Conservation (phyloP, 441 rosid species). For the Flueggea neowawraea region DNA sequence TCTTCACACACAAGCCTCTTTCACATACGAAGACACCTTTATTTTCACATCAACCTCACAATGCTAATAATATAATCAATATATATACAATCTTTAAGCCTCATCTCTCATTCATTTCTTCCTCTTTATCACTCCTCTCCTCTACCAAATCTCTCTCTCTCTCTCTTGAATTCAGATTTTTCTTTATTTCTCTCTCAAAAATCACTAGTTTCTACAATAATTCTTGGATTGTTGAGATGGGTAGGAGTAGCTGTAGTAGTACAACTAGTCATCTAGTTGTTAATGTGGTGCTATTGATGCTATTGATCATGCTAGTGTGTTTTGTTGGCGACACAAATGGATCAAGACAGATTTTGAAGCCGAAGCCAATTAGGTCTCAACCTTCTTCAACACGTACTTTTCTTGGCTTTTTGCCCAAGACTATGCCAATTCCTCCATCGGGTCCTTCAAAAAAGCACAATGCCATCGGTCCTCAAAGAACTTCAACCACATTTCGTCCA, state of each 20-base stretch:
- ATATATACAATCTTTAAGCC: slow-evolving; percentile 7
- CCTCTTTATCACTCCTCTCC: not conserved
- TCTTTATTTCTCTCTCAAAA: not conserved
- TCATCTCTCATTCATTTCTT: not conserved
- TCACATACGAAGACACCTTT: no score
- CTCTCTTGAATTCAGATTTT: no score
- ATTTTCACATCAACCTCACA: no score
- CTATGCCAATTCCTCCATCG: slow-evolving; percentile 64
- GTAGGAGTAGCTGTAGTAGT: slow-evolving; percentile 10
- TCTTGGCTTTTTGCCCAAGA: slow-evolving; percentile 55
- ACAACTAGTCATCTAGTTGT: slow-evolving; percentile 7
- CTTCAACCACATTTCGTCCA: slow-evolving; percentile 26
- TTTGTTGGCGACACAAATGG: slow-evolving; percentile 9
- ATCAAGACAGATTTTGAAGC: slow-evolving; percentile 20
- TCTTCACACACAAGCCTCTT: no score
- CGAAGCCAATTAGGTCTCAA: no score
- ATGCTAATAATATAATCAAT: not conserved
- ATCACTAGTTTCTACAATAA: not conserved
- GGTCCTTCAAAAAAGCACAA: slow-evolving; percentile 79
- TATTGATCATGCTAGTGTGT: slow-evolving; percentile 10
- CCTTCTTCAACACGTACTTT: slow-evolving; percentile 25
- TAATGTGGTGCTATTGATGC: slow-evolving; percentile 7
- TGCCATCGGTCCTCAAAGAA: slow-evolving; percentile 37
- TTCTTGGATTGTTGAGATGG: slow-evolving; percentile 26
- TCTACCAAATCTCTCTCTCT: not conserved